Evolutionary conservation across 768 basidiomycete species (phyloP), one percentile per base, ranked within the genome.

Genomic region (Leccinum pellstonianum): DNA sequence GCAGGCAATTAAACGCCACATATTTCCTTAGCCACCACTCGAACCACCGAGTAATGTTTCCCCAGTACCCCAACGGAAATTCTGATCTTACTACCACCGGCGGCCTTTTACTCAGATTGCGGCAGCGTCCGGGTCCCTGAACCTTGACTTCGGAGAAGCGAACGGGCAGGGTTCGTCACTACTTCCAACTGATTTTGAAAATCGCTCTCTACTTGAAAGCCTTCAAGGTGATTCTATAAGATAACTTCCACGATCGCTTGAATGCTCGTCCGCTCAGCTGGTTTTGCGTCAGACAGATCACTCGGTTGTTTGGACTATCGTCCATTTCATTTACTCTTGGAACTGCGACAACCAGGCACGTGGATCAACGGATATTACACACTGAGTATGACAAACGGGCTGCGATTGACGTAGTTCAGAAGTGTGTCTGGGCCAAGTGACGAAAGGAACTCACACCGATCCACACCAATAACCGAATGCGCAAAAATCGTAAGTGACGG

Each of bases 331-430:
- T 35, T 21, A 37, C 52, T 52, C 27, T 4, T 49, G 9, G 14
- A 48, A 54, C 64, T 63, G 63, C 63, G 64, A 62, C 21, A 57
- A 65, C 59, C 52, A 52, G 54, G 59, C 27, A 52, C 54, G 62
- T 71, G 65, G 63, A 67, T 67, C 57, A 61, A 61, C 70, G 64
- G 69, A 62, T 38, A 67, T 71, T 71, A 71, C 56, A 69, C 54
- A 33, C 15, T 43, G 53, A 58, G 52, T 53, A 57, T 52, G 54
- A 43, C 55, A 58, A 46, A 29, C 69, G 50, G 49, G 60, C 61
- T 71, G 57, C 56, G 37, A 37, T 53, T 60, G 62, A 69, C 62
- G 54, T 64, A 59, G 65, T 56, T 58, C 55, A 19, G 29, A 65
- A 48, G 55, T 25, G 54, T 52, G 54, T 64, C 52, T 47, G 46